phyloP scores from a whole-genome alignment of 768 basidiomycete genomes.

The Tricholoma furcatifolium region DNA sequence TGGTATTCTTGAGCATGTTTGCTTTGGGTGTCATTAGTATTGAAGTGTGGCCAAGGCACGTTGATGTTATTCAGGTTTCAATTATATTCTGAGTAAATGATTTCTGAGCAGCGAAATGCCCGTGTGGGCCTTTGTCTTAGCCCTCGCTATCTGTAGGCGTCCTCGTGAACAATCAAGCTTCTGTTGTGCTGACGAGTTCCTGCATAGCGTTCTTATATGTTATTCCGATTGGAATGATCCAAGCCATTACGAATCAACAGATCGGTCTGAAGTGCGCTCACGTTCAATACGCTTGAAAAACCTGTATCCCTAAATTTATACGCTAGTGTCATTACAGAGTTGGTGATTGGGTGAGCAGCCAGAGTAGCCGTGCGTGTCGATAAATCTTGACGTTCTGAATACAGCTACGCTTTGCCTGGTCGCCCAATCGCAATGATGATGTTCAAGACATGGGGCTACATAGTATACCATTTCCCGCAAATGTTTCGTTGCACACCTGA shows the following conservation, averaged over 20 bases:
- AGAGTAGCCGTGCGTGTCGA: neutral
- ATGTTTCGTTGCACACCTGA: neutral
- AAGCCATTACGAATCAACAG: conserved; percentile 79
- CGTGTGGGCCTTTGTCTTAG: conserved; percentile 59
- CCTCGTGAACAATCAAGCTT: neutral
- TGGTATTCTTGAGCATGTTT: conserved; percentile 69
- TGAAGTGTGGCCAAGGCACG: conserved; percentile 58
- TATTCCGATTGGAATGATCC: conserved; percentile 65
- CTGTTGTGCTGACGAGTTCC: conserved; percentile 19
- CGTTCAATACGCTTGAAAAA: no score
- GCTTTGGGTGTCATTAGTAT: conserved; percentile 65
- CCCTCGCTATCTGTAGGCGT: conserved; percentile 53
- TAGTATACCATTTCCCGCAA: conserved; percentile 20
- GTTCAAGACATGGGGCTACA: conserved; percentile 73
- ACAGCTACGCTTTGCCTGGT: conserved; percentile 76
- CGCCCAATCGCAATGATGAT: conserved; percentile 81
- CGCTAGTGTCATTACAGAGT: conserved; percentile 74
- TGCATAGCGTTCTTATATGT: conserved; percentile 56
- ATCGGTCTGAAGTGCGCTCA: conserved; percentile 52
- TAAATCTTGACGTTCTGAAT: neutral
- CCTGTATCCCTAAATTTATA: neutral
- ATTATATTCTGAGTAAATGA: conserved; percentile 11
- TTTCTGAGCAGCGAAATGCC: conserved; percentile 38
- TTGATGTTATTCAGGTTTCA: neutral
- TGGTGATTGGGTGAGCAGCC: conserved; percentile 75